These are phyloP conservation scores for Exsudoporus frostii DNA, from an alignment of 768 basidiomycete species.

Conservation along the genomic window DNA sequence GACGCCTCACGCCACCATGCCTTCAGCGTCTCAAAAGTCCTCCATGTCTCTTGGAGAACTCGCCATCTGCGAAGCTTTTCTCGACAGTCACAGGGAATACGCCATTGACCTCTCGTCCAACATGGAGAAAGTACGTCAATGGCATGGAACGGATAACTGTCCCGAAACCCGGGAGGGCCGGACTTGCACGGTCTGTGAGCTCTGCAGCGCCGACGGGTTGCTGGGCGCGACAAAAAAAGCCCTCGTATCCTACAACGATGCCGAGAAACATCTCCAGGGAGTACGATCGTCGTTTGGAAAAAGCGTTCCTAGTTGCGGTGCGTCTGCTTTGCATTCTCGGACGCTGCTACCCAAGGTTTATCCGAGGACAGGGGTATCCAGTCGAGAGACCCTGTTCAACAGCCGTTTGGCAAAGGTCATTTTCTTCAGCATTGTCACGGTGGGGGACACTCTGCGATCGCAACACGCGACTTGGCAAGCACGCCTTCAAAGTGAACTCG, in stretches of 20 bases:
- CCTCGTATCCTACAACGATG: slow-evolving; percentile 3
- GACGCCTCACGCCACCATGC: not conserved
- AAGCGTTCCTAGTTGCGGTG: not conserved
- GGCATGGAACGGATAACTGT: slow-evolving; percentile 3
- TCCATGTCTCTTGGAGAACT: slow-evolving; percentile 16
- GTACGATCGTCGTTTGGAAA: slow-evolving; percentile 7
- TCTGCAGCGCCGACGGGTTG: slow-evolving; percentile 7
- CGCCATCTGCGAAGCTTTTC: slow-evolving; percentile 11
- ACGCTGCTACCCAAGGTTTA: not conserved
- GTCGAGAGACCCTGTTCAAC: slow-evolving; percentile 2
- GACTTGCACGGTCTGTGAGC: slow-evolving; percentile 12
- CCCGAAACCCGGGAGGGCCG: not conserved
- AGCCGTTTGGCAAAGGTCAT: slow-evolving; percentile 7
- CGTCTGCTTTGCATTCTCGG: not conserved
- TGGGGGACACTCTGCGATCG: slow-evolving; percentile 15
- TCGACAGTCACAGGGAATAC: slow-evolving; percentile 8
- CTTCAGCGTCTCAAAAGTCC: not conserved
- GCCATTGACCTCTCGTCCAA: slow-evolving; percentile 9
- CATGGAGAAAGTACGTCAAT: not conserved
- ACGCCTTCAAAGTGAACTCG: slow-evolving; percentile 11
- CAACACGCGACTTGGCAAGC: slow-evolving; percentile 12
- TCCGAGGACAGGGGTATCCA: not conserved
- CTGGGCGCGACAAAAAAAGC: slow-evolving; percentile 3
- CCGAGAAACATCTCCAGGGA: slow-evolving; percentile 3
- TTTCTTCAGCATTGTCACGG: slow-evolving; percentile 3